Conservation (phyloP, 2,329 filamentous ascomycete genomes). For the Aspergillus caelatus region DNA sequence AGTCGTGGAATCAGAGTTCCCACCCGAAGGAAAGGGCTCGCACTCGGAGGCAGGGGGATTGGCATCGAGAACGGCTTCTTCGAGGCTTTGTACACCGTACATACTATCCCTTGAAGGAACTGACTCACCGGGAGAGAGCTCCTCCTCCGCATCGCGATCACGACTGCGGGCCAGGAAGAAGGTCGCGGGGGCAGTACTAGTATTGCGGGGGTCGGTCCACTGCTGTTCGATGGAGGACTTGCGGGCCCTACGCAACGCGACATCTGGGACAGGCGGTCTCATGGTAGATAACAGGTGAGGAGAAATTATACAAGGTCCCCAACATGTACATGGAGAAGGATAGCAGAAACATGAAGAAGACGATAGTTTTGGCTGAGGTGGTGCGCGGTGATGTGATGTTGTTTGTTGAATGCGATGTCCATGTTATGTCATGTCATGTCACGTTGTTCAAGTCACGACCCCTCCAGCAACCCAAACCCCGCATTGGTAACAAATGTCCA, state of each 20-base stretch:
- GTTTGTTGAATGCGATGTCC: not conserved
- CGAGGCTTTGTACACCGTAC: constrained; percentile 61
- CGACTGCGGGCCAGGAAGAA: constrained; percentile 63
- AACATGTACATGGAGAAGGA: not conserved
- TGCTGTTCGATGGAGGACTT: constrained; percentile 40
- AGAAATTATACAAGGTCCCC: not conserved
- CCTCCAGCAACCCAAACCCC: constrained; percentile 9
- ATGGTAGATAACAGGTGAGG: constrained; percentile 30
- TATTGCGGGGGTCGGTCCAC: constrained; percentile 40
- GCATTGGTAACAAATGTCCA: constrained; percentile 2
- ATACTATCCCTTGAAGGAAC: constrained; percentile 46
- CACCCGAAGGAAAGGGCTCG: constrained; percentile 9
- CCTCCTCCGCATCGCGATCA: constrained; percentile 39
- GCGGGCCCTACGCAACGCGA: constrained; percentile 34
- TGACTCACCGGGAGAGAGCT: constrained; percentile 29
- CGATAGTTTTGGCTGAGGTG: not conserved
- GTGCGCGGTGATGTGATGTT: not conserved
- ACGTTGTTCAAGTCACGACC: constrained; percentile 16
- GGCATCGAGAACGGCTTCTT: constrained; percentile 53
- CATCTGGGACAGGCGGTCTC: constrained; percentile 41
- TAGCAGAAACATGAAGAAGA: not conserved
- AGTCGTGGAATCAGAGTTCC: constrained; percentile 4
- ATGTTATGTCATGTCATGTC: constrained; percentile 13
- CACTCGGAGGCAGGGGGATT: constrained; percentile 15
- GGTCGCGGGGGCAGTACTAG: constrained; percentile 52